Evolutionary conservation across 2,329 filamentous ascomycete genomes (phyloP), one percentile per base, ranked within the genome.

Genomic region (Fonsecaea pedrosoi): DNA sequence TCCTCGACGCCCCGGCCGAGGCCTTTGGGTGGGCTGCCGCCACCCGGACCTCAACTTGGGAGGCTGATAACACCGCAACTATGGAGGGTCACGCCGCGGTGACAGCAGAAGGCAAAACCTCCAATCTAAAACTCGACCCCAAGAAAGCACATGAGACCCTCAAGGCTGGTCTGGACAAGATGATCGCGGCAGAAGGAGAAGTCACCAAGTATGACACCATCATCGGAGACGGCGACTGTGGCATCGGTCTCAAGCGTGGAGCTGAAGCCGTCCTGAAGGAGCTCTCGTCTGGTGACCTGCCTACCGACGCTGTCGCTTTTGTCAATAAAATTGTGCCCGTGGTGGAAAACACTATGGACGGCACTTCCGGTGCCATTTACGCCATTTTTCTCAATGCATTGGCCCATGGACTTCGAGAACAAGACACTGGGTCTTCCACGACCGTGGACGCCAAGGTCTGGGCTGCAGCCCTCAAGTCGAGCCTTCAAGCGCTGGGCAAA

Each of bases 331-430:
- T 90, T 70, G 86, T 86, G 64, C 83, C 83, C 35, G 83, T 89
- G 1, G 87, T 92, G 15, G 90, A 92, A 75, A 85, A 84, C 48
- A 86, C 81, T 65, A 92, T 92, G 89, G 90, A 91, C 74, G 90
- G 90, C 58, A 92, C 90, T 2, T 90, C 87, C 0, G 90, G 90
- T n/a, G 90, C 90, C 30, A 84, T 92, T 63, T 92, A 91, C 76
- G 90, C 92, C 75, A 97, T 97, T 77, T 97, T 96, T 83, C 84
- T 97, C 68, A 96, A 96, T 77, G 89, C 92, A 0, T 87, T 97
- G 5, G 88, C 92, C 25, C 87, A 90, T 70, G 88, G 86, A n/a
- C 77, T 89, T 18, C 82, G 85, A 57, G 78, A 81, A n/a, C 85
- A 88, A 72, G 81, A 84, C 65, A 77, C 80, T 0, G 73, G 74